Evolutionary conservation across 2,329 filamentous ascomycete species (phyloP).

Genomic region (Graphiopsis chlorocephala): DNA sequence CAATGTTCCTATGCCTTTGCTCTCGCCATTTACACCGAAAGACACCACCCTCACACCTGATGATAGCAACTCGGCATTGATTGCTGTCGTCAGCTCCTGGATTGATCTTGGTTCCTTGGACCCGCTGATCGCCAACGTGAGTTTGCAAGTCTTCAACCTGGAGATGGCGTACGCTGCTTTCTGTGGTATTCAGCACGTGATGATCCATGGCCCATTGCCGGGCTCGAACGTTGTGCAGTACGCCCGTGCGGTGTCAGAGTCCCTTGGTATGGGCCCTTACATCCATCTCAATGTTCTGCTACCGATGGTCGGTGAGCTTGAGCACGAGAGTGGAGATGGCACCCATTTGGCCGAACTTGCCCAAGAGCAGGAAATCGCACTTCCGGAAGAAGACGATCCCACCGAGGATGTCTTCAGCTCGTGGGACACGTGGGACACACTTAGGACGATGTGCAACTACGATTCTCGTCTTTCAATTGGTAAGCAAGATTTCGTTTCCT

Average conservation of each 20-base stretch:
- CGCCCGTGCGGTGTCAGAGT: constrained; percentile 79
- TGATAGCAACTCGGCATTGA: constrained; percentile 66
- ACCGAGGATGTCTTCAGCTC: constrained; percentile 67
- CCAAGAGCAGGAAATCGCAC: constrained; percentile 27
- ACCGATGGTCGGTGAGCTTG: constrained; percentile 75
- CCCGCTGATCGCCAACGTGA: constrained; percentile 79
- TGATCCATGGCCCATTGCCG: constrained; percentile 69
- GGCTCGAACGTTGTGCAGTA: constrained; percentile 64
- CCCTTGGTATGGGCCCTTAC: constrained; percentile 69
- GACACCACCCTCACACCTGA: constrained; percentile 73
- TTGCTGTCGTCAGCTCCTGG: constrained; percentile 84
- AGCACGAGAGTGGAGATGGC: constrained; percentile 50
- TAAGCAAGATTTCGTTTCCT: constrained; percentile 45
- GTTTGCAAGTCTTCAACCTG: constrained; percentile 82
- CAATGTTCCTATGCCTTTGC: constrained; percentile 43
- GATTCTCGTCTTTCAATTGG: constrained; percentile 76
- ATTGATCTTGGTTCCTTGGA: constrained; percentile 84
- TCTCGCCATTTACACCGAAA: constrained; percentile 68
- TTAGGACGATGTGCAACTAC: constrained; percentile 84
- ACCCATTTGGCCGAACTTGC: constrained; percentile 54
- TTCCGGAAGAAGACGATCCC: constrained; percentile 18
- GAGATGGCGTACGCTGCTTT: constrained; percentile 95
- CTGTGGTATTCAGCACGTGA: constrained; percentile 79
- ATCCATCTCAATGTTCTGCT: constrained; percentile 78
- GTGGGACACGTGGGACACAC: constrained; percentile 93